Evolutionary conservation across 306 rosid genomes (phyloP).

Genomic region (Inga oerstediana): DNA sequence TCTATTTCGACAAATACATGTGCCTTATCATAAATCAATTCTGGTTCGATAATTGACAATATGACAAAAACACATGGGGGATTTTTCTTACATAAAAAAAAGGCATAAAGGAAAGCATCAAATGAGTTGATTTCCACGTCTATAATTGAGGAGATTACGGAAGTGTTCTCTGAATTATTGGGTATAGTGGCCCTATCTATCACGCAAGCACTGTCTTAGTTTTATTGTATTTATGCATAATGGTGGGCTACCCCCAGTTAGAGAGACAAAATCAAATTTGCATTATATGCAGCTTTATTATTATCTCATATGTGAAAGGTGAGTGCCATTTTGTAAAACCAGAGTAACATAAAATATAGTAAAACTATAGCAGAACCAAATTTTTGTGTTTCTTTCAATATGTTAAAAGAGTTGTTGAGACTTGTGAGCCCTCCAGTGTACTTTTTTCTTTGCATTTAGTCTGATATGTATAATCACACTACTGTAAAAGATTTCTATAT

Average conservation of each 20-base stretch:
- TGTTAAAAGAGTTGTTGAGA: neutral
- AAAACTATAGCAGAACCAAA: neutral
- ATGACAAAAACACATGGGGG: constrained; percentile 33
- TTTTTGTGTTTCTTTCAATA: neutral
- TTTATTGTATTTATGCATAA: constrained; percentile 11
- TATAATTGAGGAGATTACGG: constrained; percentile 36
- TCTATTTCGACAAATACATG: constrained; percentile 15
- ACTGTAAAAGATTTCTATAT: neutral
- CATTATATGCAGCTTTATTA: neutral
- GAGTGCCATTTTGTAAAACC: neutral
- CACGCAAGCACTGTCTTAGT: constrained; percentile 13
- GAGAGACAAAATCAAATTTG: neutral
- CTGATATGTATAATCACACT: neutral
- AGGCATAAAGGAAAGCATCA: neutral
- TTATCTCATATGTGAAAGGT: neutral
- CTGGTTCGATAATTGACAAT: constrained; percentile 1
- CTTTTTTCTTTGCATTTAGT: neutral
- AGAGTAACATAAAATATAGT: neutral
- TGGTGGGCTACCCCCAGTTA: constrained; percentile 30
- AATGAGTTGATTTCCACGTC: neutral
- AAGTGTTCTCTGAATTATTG: constrained; percentile 29
- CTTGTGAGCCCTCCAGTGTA: neutral
- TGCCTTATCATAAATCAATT: neutral
- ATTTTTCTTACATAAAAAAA: constrained; percentile 1
- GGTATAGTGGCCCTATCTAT: constrained; percentile 30